These are phyloP conservation scores for Penicillium griseofulvum DNA, from an alignment of 2,329 filamentous ascomycete genomes.

Conservation along the genomic window DNA sequence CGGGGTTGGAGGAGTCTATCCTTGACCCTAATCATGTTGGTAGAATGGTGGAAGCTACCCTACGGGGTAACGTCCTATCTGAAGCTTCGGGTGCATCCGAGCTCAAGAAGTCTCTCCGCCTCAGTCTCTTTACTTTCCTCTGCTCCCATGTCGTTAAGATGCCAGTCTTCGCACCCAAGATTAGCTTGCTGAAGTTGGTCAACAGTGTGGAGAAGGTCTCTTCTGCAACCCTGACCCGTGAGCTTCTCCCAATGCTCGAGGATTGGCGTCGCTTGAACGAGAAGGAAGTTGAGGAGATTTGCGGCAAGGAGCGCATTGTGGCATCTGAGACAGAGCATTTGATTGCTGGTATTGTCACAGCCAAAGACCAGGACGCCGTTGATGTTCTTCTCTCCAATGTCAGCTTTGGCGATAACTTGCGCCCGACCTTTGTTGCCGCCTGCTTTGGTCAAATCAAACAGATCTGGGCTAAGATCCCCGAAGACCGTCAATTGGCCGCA, in stretches of 20 bases:
- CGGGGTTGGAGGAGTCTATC: conserved; percentile 78
- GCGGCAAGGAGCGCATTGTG: conserved; percentile 50
- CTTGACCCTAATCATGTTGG: conserved; percentile 72
- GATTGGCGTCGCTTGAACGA: conserved; percentile 63
- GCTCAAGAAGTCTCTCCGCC: conserved; percentile 61
- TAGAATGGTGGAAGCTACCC: conserved; percentile 58
- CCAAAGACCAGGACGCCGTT: conserved; percentile 59
- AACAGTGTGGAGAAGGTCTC: conserved; percentile 71
- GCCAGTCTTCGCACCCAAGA: conserved; percentile 67
- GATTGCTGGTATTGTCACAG: conserved; percentile 53
- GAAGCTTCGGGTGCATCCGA: conserved; percentile 48
- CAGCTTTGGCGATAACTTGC: conserved; percentile 42
- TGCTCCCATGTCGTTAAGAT: conserved; percentile 69
- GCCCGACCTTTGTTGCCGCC: conserved; percentile 59
- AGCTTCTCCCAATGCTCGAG: conserved; percentile 71
- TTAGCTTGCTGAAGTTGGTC: conserved; percentile 68
- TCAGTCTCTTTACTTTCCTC: conserved; percentile 68
- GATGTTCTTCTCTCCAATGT: conserved; percentile 54
- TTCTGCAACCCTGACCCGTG: conserved; percentile 67
- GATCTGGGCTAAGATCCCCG: conserved; percentile 61
- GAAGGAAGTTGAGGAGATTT: conserved; percentile 52
- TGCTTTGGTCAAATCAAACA: conserved; percentile 67
- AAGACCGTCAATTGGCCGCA: conserved; percentile 36
- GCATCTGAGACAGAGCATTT: conserved; percentile 51
- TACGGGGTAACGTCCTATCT: conserved; percentile 51